Evolutionary conservation across 768 basidiomycete genomes (phyloP), one percentile per base, ranked within the genome.

Genomic region (Royoungia palumana): DNA sequence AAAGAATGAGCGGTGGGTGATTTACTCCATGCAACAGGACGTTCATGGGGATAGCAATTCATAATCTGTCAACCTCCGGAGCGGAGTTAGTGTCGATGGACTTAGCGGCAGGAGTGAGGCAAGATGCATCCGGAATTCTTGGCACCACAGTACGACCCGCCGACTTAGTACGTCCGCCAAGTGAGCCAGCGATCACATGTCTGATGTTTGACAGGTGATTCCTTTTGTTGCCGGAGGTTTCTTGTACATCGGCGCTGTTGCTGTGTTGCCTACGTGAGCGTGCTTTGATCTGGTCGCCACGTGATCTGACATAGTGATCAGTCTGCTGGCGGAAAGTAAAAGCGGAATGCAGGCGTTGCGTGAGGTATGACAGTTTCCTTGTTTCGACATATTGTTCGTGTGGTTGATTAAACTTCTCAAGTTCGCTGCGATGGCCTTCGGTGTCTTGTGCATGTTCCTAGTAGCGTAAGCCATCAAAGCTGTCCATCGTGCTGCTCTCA

Each of bases 341-440:
- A 89, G 88, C 63, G 87, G 79, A 44, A 82, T 76, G 63, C 93
- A 94, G 69, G 89, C 92, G n/a, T 66, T 94, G 63, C 87, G 92
- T 35, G 93, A 96, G 84, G 90, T 85, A 51, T 25, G 54, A 8
- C 39, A 37, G 12, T 10, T 52, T 35, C 36, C 38, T 49, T 49
- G 43, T 51, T 34, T 34, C 35, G 55, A 46, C 49, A 53, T 49
- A 45, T 49, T 49, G 44, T 49, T 51, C 28, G 21, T 37, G 40
- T 58, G 51, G 54, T 52, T 59, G 49, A 66, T 52, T 44, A 44
- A 37, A 48, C 40, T 54, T 67, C 56, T 53, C 46, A 68, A 94
- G 91, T 94, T 94, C 70, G 85, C 77, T 50, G 92, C 91, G 50
- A 94, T 95, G 92, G 81, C 81, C 41, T 79, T 95, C 66, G 92